These are phyloP conservation scores for Staphylotrichum longicolle DNA, from an alignment of 495 filamentous ascomycete genomes.

Conservation along the genomic window DNA sequence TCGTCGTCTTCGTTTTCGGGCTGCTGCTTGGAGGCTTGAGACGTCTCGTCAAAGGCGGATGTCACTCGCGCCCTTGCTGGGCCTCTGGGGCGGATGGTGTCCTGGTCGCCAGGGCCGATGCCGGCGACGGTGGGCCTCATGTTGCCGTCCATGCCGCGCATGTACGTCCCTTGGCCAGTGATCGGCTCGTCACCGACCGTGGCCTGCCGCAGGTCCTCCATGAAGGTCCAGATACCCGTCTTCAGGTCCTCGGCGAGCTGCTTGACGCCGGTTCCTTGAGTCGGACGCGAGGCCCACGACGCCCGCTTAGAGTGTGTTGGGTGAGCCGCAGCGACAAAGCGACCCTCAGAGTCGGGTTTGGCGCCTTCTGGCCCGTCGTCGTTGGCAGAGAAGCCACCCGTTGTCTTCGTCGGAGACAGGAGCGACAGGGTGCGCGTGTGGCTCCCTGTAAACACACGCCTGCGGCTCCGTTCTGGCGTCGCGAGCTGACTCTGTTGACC, in stretches of 20 bases:
- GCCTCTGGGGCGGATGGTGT: conserved; percentile 39
- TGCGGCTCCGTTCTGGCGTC: conserved; percentile 38
- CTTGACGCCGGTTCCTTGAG: conserved; percentile 50
- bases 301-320: conserved; percentile 42
- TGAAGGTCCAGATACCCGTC: conserved; percentile 91
- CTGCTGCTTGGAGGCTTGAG: conserved; percentile 4
- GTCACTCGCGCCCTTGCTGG: conserved; percentile 23
- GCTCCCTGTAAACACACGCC: conserved; percentile 50
- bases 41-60: conserved; percentile 28
- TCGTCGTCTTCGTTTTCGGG: conserved; percentile 1
- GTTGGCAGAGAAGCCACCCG: conserved; percentile 26
- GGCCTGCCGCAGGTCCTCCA: conserved; percentile 91
- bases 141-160: conserved; percentile 37
- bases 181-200: conserved; percentile 91
- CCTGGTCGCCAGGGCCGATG: conserved; percentile 28
- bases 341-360: conserved; percentile 18
- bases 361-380: conserved; percentile 31
- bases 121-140: conserved; percentile 40
- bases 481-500: conserved; percentile 48
- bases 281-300: conserved; percentile 47
- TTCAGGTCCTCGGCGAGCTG: conserved; percentile 89
- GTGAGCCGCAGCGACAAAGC: conserved; percentile 24
- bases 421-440: conserved; percentile 81
- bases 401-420: conserved; percentile 61
- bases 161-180: conserved; percentile 50